Conservation (phyloP, 2,329 filamentous ascomycete species). For the Sphaerulina vaccinii region DNA sequence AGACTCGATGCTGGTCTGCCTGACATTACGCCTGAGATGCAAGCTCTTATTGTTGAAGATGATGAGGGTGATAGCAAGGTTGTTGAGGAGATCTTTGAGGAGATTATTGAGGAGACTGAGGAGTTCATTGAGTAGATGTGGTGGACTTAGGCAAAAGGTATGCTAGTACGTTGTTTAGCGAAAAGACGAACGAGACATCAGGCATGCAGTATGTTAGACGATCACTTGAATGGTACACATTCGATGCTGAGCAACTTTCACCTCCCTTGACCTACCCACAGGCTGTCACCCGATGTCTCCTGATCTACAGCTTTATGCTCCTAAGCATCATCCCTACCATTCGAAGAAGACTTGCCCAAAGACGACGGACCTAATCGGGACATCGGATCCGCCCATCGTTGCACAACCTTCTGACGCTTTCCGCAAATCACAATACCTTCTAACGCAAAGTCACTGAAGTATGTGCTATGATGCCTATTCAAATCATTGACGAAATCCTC, state of each 20-base stretch:
- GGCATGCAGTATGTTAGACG: not conserved
- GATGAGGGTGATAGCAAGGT: slow-evolving; percentile 54
- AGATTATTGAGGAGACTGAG: slow-evolving; percentile 84
- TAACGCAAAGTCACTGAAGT: no score
- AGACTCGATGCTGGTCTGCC: slow-evolving; percentile 66
- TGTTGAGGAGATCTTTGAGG: slow-evolving; percentile 78
- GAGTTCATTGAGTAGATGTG: slow-evolving; percentile 60
- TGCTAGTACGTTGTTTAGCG: not conserved
- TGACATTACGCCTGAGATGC: slow-evolving; percentile 61
- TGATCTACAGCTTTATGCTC: no score
- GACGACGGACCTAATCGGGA: no score
- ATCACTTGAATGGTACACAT: not conserved
- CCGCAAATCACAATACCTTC: no score
- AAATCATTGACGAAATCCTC: no score
- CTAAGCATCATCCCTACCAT: no score
- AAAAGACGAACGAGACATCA: not conserved
- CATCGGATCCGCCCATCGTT: no score
- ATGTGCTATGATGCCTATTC: no score
- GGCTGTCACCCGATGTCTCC: no score
- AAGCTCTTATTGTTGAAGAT: slow-evolving; percentile 55
- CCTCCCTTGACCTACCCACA: no score
- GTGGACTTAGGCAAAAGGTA: not conserved
- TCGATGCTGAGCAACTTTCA: not conserved
- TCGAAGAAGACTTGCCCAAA: no score
- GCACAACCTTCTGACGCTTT: no score